Base-by-base conservation (phyloP, 768 basidiomycete genomes). In the Pleurotus eryngii region DNA sequence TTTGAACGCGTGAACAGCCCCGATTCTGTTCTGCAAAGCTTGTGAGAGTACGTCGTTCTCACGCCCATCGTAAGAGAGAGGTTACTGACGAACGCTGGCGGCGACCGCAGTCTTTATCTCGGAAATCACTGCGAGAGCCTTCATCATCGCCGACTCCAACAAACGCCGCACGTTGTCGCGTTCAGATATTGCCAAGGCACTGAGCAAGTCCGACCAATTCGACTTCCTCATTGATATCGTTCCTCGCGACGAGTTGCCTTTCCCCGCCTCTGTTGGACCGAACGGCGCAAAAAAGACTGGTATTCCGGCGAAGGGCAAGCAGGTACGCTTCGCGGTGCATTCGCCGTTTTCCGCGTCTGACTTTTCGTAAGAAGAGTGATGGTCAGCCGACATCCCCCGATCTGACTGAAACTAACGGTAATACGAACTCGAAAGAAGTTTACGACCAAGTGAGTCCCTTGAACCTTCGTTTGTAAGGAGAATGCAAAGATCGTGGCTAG, bases 201-300 rank as follows among this genome's bases (percentile, higher is more conserved):
- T 97, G 59, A 84, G 85, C 64, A 93, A 94, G 71, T 90, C 89
- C 3, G 96, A 98, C 74, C 94, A 95, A 70, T 98, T 98, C 65
- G 96, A 98, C 74, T 98, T 98, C 67, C 77, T 98, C 57, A 96
- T 98, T 68, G 96, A 98, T 71, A 93, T 97, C 57, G 88, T 96
- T 1, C 95, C 95, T 0, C 77, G 95, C 43, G 95, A 96, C 58
- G 90, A 92, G 58, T 68, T 76, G 7, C 69, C 68, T 2, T 77
- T 77, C 56, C 69, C 70, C 7, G 63, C 37, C 11, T 40, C 51
- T 11, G 51, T 54, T 26, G 38, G 51, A 14, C 17, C 51, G 9
- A 54, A 54, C 20, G 51, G 51, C 6, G 38, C 51, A 3, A 54
- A 54, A 39, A 54, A 40, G 22, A n/a, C 37, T 24, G 27, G 26